Percentiles rank a stretch among this genome's conserved stretches.
These are phyloP conservation scores for Exserohilum rostratum DNA, from an alignment of 2,329 filamentous ascomycete genomes.

Conservation along the genomic window DNA sequence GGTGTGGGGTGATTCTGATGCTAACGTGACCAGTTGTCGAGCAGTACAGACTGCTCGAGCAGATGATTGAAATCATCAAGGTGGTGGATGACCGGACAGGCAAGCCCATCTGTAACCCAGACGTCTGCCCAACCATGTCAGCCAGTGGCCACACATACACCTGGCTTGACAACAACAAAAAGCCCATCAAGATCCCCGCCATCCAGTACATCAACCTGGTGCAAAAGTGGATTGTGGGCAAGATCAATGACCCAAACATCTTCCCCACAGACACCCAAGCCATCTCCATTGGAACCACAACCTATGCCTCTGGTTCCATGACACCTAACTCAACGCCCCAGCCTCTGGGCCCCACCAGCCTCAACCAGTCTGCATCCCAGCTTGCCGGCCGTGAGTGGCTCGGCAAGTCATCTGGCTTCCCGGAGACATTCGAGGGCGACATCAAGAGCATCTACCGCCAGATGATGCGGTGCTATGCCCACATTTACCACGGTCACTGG, in stretches of 20 bases:
- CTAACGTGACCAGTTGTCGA: constrained; percentile 73
- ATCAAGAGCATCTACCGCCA: constrained; percentile 72
- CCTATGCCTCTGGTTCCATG: constrained; percentile 61
- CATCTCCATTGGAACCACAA: constrained; percentile 68
- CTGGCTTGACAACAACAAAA: constrained; percentile 87
- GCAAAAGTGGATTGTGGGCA: constrained; percentile 96
- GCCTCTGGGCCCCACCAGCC: constrained; percentile 52
- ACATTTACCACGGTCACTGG: constrained; percentile 61
- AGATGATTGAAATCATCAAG: constrained; percentile 87
- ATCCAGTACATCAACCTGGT: constrained; percentile 94
- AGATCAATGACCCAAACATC: constrained; percentile 86
- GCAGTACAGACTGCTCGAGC: constrained; percentile 86
- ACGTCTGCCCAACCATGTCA: constrained; percentile 88
- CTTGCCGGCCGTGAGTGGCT: constrained; percentile 77
- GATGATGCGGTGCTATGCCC: constrained; percentile 62
- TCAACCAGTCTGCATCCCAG: constrained; percentile 64
- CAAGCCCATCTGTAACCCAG: constrained; percentile 79
- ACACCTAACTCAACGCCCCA: constrained; percentile 53
- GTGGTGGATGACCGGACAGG: constrained; percentile 80
- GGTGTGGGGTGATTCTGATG: constrained; percentile 1
- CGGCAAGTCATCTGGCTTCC: constrained; percentile 81
- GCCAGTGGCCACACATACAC: constrained; percentile 94
- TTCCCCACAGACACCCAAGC: constrained; percentile 85
- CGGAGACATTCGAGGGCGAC: constrained; percentile 65
- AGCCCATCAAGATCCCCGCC: constrained; percentile 90